Base-by-base conservation (phyloP, 2,329 filamentous ascomycete species). In the Sporothrix humicola region DNA sequence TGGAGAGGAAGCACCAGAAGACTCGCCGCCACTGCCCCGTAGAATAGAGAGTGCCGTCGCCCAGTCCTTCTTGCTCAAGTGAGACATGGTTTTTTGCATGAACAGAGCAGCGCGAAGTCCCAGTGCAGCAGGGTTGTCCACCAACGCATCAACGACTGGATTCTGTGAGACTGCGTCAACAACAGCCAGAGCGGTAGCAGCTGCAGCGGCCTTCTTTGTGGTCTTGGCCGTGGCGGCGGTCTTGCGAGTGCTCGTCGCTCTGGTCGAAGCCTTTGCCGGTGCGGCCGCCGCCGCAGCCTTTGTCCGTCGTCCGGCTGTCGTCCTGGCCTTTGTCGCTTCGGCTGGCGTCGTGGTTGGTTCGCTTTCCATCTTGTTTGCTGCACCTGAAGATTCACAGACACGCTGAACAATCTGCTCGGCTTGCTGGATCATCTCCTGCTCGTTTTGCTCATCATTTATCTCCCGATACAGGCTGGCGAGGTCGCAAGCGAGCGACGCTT, bases 391-490 rank as follows among this genome's bases (percentile, higher is more conserved):
- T 20, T 54, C 48, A 15, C 20, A 61, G 8, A 61, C 37, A 44
- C 58, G 44, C 20, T 73, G 58, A 9, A 75, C 37, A 44, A 76
- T 85, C 13, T 81, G 81, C 76, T 89, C 88, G 6, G 87, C 88
- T 54, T 83, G 82, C 66, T 80, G 79, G 26, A 89, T 79, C 77
- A 88, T 82, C 20, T 82, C 79, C 9, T 77, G 73, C 56, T 85
- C 86, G 37, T 82, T 81, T 15, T 84, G 83, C 6, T 81, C 79
- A 23, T 88, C 83, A 23, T 83, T 83, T 59, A 84, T 81, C 54
- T 85, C 83, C n/a, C 85, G 84, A 76, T 86, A 89, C 17, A 91
- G 83, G 65, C 86, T 86, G 46, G 87, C 86, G 6, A 91, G 81
- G 76, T 87, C 84, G 72, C 87, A 89, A 0, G 87, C 84, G 44